A percentile compares a stretch with the other conserved stretches of the same genome.
Conservation (phyloP, 73 alveolate genomes). For the Durusdinium trenchii region DNA sequence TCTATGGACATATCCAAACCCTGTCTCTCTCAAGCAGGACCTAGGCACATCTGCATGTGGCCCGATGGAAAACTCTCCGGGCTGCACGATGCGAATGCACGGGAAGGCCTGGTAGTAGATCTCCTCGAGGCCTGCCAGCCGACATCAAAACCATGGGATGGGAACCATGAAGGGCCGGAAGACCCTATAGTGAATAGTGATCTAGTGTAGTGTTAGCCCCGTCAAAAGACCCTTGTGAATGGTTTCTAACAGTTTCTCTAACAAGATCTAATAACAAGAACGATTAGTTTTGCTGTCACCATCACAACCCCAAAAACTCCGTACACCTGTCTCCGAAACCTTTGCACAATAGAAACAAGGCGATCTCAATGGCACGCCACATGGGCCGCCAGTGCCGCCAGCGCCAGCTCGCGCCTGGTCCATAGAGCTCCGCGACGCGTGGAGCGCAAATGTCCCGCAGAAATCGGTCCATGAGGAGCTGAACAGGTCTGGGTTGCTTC, state of each 20-base stretch:
- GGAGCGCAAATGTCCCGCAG: constrained; percentile 26
- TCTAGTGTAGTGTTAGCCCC: no score
- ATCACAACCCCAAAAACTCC: no score
- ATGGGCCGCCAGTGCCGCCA: not conserved
- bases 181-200: no score
- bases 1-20: not conserved
- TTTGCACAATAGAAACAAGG: no score
- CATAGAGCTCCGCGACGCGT: constrained; percentile 5
- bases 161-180: not conserved
- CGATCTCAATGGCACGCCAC: no score
- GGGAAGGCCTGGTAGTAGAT: constrained; percentile 53
- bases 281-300: no score
- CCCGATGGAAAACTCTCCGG: constrained; percentile 49
- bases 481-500: not conserved
- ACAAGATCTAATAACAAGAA: no score
- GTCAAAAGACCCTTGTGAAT: no score
- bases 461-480: constrained; percentile 21
- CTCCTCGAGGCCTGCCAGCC: not conserved
- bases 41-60: constrained; percentile 44
- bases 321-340: no score
- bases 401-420: no score
- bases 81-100: constrained; percentile 54
- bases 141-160: not conserved
- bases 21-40: not conserved
- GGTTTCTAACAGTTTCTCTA: no score